Conservation (phyloP, 108 stramenopile species). For the Cyclotella atomus region DNA sequence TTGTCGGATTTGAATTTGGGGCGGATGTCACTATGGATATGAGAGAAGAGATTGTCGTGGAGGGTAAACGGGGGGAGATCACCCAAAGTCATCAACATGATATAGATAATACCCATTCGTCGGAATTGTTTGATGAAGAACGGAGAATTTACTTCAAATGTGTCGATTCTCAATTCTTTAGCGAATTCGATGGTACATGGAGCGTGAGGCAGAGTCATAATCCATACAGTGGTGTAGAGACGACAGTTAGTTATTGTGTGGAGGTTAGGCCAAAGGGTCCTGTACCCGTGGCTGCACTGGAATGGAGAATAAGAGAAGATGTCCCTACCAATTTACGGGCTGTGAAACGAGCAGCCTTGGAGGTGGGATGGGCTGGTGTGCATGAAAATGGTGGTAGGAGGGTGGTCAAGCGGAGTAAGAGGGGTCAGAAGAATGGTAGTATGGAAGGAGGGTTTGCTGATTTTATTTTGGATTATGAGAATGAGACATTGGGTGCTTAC, state of each 20-base stretch:
- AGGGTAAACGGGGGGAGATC: conserved; percentile 1
- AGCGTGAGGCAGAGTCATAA: conserved; percentile 33
- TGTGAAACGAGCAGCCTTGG: conserved; percentile 70
- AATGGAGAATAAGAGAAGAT: conserved; percentile 82
- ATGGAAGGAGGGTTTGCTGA: conserved; percentile 34
- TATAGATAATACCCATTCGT: not conserved
- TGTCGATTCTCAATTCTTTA: conserved; percentile 73
- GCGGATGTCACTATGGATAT: conserved; percentile 78
- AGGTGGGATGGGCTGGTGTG: conserved; percentile 54
- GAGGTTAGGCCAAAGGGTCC: conserved; percentile 73
- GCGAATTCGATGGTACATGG: conserved; percentile 63
- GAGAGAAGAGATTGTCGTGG: conserved; percentile 49
- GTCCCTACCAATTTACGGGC: conserved; percentile 75
- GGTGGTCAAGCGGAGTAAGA: conserved; percentile 6
- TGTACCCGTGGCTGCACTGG: conserved; percentile 73
- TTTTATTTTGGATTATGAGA: conserved; percentile 52
- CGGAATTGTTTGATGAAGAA: conserved; percentile 39
- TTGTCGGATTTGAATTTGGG: conserved; percentile 76
- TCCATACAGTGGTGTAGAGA: conserved; percentile 38
- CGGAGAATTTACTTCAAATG: conserved; percentile 64
- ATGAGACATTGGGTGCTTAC: conserved; percentile 50
- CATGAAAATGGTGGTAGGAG: conserved; percentile 12
- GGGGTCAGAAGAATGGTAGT: not conserved
- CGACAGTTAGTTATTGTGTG: conserved; percentile 70
- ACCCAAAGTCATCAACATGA: not conserved